These are phyloP conservation scores for Penicillium subrubescens DNA, from an alignment of 495 filamentous ascomycete species.

Conservation along the genomic window DNA sequence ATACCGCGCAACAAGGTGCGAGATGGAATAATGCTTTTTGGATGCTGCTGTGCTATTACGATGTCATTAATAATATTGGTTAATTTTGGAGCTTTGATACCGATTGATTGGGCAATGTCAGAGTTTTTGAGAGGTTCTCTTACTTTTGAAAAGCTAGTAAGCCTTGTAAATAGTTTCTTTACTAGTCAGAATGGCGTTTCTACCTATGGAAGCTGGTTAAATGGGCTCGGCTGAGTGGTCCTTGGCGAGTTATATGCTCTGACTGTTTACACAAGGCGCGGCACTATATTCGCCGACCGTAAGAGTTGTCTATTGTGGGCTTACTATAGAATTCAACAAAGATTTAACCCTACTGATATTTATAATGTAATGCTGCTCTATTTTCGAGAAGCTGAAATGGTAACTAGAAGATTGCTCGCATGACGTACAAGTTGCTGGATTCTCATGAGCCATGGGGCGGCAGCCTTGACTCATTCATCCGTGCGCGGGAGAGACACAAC, in stretches of 20 bases:
- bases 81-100: constrained; percentile 13
- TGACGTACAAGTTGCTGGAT: neutral
- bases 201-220: neutral
- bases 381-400: neutral
- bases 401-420: neutral
- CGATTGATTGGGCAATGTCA: constrained; percentile 9
- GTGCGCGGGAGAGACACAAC: neutral
- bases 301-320: neutral
- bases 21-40: constrained; percentile 2
- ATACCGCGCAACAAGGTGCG: neutral
- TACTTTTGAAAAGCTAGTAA: neutral
- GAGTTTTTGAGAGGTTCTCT: neutral
- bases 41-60: constrained; percentile 13
- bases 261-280: too few relatives aligned
- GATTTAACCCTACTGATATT: neutral
- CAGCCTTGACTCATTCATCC: constrained; percentile 7
- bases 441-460: neutral
- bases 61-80: constrained; percentile 28
- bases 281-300: neutral
- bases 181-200: neutral
- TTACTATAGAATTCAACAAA: neutral
- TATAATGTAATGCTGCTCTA: neutral
- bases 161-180: neutral
- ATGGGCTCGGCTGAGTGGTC: neutral
- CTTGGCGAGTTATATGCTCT: neutral